These are phyloP conservation scores for Globisporangium lucens DNA, from an alignment of 352 stramenopile species.

Conservation along the genomic window DNA sequence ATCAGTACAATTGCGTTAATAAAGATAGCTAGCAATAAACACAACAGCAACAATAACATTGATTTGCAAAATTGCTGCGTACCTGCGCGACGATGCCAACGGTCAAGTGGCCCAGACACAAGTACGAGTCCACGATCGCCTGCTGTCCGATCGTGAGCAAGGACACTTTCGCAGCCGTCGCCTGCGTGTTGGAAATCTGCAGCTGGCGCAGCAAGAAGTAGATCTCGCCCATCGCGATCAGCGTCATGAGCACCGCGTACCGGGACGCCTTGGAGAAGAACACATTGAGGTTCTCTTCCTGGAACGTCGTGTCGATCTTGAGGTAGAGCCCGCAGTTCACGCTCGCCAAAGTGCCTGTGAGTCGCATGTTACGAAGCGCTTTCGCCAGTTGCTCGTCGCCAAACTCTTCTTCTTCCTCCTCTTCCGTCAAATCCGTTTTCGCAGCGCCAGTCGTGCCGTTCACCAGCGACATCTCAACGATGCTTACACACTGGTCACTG, in stretches of 20 bases:
- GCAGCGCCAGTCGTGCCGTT: conserved; percentile 32
- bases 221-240: conserved; percentile 84
- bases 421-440: conserved; percentile 2
- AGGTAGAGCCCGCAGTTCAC: conserved; percentile 78
- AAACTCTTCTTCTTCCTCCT: conserved; percentile 30
- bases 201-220: conserved; percentile 84
- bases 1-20: neutral
- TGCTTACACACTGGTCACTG: conserved; percentile 81
- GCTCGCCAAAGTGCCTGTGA: conserved; percentile 63
- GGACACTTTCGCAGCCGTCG: conserved; percentile 77
- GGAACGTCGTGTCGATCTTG: conserved; percentile 69
- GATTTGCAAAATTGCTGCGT: too few species aligned
- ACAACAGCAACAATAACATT: neutral
- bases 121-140: conserved; percentile 91
- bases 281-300: conserved; percentile 80
- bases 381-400: conserved; percentile 30
- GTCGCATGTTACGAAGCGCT: conserved; percentile 42
- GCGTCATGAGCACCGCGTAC: conserved; percentile 84
- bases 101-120: conserved; percentile 95
- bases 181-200: conserved; percentile 81
- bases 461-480: conserved; percentile 68
- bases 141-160: conserved; percentile 84
- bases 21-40: neutral
- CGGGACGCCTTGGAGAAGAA: conserved; percentile 79
- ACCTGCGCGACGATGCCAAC: conserved; percentile 89